Percentiles rank a stretch among this genome's conserved stretches.
Evolutionary conservation across 345 rosid genomes (phyloP).

Genomic region (Crucihimalaya himalaica): DNA sequence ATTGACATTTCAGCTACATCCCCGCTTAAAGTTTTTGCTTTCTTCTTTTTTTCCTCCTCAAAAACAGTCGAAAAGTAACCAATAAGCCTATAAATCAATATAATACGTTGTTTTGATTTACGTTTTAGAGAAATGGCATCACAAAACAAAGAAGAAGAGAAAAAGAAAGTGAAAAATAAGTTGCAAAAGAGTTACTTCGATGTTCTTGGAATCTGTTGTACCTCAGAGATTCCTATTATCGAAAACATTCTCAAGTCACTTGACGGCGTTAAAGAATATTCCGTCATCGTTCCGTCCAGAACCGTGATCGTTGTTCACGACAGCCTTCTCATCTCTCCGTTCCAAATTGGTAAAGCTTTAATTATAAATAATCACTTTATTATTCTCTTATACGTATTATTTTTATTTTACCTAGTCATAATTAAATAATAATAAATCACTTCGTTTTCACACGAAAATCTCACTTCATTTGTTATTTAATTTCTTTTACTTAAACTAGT

Average conservation of each 20-base stretch:
- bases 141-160: slow-evolving; percentile 27
- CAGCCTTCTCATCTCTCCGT: slow-evolving; percentile 59
- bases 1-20: background rate
- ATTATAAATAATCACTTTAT: background rate
- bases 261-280: slow-evolving; percentile 65
- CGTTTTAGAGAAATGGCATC: slow-evolving; percentile 21
- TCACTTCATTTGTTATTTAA: background rate
- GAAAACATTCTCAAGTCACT: slow-evolving; percentile 70
- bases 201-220: slow-evolving; percentile 84
- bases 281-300: slow-evolving; percentile 76
- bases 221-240: slow-evolving; percentile 78
- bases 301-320: slow-evolving; percentile 95
- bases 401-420: background rate
- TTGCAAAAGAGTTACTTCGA: slow-evolving; percentile 84
- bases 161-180: slow-evolving; percentile 37
- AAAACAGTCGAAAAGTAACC: slow-evolving; percentile 6
- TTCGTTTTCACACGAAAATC: background rate
- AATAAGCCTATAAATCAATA: background rate
- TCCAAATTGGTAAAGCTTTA: slow-evolving; percentile 65
- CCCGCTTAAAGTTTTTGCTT: background rate
- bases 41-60: background rate
- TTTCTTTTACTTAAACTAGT: background rate
- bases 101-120: background rate
- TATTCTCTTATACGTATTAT: background rate
- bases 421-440: background rate